phyloP scores from a whole-genome alignment of 23 red algal species.

The Gracilaria vermiculophylla region DNA sequence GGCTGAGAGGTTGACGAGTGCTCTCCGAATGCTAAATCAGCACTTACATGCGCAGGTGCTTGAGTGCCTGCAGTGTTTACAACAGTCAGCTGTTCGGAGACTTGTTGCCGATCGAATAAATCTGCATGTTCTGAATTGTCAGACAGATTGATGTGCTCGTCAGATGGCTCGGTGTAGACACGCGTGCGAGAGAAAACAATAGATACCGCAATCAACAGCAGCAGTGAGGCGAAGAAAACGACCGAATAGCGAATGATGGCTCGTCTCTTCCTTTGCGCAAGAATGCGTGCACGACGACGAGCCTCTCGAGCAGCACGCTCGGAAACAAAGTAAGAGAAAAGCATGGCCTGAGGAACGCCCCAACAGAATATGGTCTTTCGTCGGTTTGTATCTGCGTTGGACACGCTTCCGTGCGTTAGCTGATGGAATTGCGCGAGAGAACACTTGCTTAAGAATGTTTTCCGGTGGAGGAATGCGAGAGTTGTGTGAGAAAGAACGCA shows the following conservation, averaged over 20 bases:
- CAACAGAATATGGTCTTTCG: not conserved
- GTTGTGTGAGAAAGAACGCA: not conserved
- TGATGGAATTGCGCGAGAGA: not conserved
- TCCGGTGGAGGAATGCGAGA: not conserved
- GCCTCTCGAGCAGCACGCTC: constrained; percentile 11
- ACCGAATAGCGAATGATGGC: not conserved
- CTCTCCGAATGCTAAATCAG: not conserved
- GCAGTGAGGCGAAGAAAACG: not conserved
- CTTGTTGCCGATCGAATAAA: not conserved
- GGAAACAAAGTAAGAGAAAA: constrained; percentile 23
- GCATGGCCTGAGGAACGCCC: not conserved
- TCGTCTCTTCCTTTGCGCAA: not conserved
- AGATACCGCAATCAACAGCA: not conserved
- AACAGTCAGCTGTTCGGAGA: not conserved
- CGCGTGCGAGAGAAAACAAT: not conserved
- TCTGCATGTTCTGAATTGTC: not conserved
- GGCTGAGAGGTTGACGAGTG: not conserved
- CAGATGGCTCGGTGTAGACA: not conserved
- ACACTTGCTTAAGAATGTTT: not conserved
- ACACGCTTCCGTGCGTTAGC: not conserved
- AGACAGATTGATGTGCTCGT: not conserved
- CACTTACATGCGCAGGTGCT: not conserved
- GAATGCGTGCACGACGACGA: not conserved
- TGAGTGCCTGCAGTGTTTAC: not conserved
- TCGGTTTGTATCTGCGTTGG: not conserved